Conservation (phyloP, 2,329 filamentous ascomycete genomes). For the Didymella pomorum region DNA sequence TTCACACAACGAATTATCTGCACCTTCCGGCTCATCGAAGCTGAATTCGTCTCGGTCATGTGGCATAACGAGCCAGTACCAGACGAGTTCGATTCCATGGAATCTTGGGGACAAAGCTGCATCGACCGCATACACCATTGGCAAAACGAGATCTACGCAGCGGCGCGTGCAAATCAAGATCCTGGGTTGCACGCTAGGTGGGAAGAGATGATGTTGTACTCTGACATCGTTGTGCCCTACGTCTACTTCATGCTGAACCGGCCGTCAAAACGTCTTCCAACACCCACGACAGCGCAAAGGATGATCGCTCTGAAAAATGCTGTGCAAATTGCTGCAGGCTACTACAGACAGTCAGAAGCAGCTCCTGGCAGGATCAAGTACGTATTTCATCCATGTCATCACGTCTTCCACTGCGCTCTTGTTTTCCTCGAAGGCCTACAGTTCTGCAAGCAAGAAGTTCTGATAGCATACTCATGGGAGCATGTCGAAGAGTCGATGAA, state of each 20-base stretch:
- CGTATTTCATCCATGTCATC: slow-evolving; percentile 50
- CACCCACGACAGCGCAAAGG: slow-evolving; percentile 39
- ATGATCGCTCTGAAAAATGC: slow-evolving; percentile 41
- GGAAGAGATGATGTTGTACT: slow-evolving; percentile 48
- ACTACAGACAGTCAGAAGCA: slow-evolving; percentile 44
- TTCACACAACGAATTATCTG: slow-evolving; percentile 48
- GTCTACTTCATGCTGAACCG: slow-evolving; percentile 43
- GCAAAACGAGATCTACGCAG: slow-evolving; percentile 41
- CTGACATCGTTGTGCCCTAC: slow-evolving; percentile 45
- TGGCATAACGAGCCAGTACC: slow-evolving; percentile 45
- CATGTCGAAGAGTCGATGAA: slow-evolving; percentile 43
- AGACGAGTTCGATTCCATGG: slow-evolving; percentile 32
- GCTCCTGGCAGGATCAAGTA: slow-evolving; percentile 49
- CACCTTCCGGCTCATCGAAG: slow-evolving; percentile 46
- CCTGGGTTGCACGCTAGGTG: slow-evolving; percentile 37
- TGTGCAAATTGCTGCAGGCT: slow-evolving; percentile 46
- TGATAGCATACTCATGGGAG: slow-evolving; percentile 35
- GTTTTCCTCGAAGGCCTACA: slow-evolving; percentile 45
- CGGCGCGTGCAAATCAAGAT: slow-evolving; percentile 41
- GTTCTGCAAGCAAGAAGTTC: slow-evolving; percentile 44
- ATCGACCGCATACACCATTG: slow-evolving; percentile 40
- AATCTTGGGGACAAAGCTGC: slow-evolving; percentile 42
- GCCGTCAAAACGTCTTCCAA: slow-evolving; percentile 37
- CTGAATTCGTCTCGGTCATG: slow-evolving; percentile 44
- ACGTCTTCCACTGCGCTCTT: slow-evolving; percentile 45